phyloP scores from a whole-genome alignment of 208 protist genomes.

The Balamuthia mandrillaris region DNA sequence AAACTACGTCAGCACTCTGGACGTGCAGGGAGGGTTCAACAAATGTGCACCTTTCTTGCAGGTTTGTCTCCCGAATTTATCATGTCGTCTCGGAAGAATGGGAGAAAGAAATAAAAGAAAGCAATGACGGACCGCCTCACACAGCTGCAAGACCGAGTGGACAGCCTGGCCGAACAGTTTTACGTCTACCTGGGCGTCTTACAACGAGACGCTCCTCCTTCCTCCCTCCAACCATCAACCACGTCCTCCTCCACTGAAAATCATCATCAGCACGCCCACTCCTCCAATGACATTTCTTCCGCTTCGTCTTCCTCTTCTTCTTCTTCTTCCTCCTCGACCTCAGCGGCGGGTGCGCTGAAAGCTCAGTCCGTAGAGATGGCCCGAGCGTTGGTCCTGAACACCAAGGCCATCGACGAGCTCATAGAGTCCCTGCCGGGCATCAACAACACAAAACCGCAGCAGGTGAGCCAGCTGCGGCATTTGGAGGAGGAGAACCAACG shows the following conservation, averaged over 20 bases:
- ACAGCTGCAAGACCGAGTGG: conserved; percentile 25
- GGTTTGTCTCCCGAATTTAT: no score
- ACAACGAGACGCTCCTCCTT: conserved; percentile 6
- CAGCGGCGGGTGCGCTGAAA: not conserved
- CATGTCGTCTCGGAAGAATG: no score
- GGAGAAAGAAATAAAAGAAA: no score
- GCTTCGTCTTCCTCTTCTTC: no score
- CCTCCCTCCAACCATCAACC: not conserved
- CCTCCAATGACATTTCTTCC: no score
- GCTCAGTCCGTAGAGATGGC: not conserved
- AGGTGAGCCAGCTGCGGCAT: not conserved
- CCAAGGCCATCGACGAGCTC: not conserved
- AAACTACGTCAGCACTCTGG: no score
- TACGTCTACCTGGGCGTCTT: conserved; percentile 1
- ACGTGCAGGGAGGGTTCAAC: no score
- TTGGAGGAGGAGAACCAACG: conserved; percentile 23
- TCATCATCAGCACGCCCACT: no score
- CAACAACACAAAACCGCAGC: conserved; percentile 14
- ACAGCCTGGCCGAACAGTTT: not conserved
- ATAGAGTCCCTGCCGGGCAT: conserved; percentile 26
- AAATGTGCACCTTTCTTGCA: no score
- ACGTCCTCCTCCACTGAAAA: not conserved
- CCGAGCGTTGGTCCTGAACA: not conserved
- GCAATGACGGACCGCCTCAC: not conserved
- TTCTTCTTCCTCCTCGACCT: no score